Base-by-base conservation (phyloP, 225 moss, liverwort and hornwort species). In the Sphagnum contortum region DNA sequence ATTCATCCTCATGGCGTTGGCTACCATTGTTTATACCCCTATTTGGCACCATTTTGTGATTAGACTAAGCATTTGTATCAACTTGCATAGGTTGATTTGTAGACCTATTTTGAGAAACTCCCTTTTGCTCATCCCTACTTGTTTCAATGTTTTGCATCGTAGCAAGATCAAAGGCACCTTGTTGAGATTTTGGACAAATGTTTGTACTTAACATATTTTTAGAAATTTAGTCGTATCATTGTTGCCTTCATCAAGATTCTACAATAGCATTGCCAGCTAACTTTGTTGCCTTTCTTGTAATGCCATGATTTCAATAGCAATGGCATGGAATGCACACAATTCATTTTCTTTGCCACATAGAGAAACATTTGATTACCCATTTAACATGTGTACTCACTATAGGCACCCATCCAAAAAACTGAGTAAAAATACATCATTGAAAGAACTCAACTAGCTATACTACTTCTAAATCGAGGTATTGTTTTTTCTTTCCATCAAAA, bases 301-400 rank as follows among this genome's bases (percentile, higher is more conserved):
- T 64, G 78, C 77, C 69, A 90, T 93, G 56, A 93, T 91, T 77
- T 91, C 82, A 57, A 89, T 89, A 66, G 98, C 89, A 63, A 91
- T 98, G 59, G 93, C 89, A 73, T 98, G 94, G 72, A 98, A 98
- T 51, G 98, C 89, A 79, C 98, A 85, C 62, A 98, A 75, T 83
- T 98, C 93, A 73, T 91, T 88, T 84, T 93, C 93, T 84, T 93
- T 93, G 90, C 90, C 88, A 87, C 50, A 65, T 59, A 59, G 3
- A 57, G 51, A 64, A 6, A 6, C 29, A 29, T 29, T 29, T 29
- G 29, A 29, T 29, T 29, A 29, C 29, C 0, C 29, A 29, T 29
- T 29, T 29, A 29, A 29, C 29, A 29, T 29, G 29, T 29, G 29
- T 29, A 29, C 1, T 29, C 29, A 29, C 1, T 29, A 1, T 29